These are phyloP conservation scores for Dalbergia cochinchinensis DNA, from an alignment of 306 rosid species.

Conservation along the genomic window DNA sequence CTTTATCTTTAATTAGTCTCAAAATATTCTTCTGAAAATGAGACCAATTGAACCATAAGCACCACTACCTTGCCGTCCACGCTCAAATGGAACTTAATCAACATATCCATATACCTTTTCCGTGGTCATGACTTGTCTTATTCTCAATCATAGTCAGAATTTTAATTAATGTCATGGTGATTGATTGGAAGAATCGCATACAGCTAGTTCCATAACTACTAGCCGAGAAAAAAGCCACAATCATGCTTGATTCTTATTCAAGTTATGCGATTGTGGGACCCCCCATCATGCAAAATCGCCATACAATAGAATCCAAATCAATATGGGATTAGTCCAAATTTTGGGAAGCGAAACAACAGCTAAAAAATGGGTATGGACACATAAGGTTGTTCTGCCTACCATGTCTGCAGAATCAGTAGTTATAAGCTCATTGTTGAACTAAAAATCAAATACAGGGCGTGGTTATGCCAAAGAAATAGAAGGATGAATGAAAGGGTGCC, in stretches of 20 bases:
- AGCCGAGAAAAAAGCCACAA: background rate
- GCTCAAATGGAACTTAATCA: slow-evolving; percentile 10
- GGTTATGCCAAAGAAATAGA: background rate
- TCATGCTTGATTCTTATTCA: slow-evolving; percentile 18
- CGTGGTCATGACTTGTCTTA: background rate
- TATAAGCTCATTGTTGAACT: background rate
- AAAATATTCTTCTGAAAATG: too few species aligned
- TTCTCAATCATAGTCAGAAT: slow-evolving; percentile 23
- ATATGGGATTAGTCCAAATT: background rate
- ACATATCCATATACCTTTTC: background rate
- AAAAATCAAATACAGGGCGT: background rate
- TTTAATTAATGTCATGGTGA: background rate
- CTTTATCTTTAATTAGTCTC: background rate
- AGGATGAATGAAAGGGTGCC: background rate
- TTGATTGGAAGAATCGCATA: slow-evolving; percentile 20
- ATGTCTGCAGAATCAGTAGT: slow-evolving; percentile 11
- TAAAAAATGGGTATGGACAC: slow-evolving; percentile 23
- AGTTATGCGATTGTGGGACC: slow-evolving; percentile 21
- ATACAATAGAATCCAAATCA: slow-evolving; percentile 2
- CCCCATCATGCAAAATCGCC: slow-evolving; percentile 10
- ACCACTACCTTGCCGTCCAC: background rate
- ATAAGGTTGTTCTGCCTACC: slow-evolving; percentile 32
- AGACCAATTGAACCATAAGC: too few species aligned
- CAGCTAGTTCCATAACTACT: background rate
- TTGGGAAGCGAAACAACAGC: background rate